Evolutionary conservation across 805 yeast species (phyloP), one percentile per base, ranked within the genome.

Genomic region (Saccharomycopsis sp.): DNA sequence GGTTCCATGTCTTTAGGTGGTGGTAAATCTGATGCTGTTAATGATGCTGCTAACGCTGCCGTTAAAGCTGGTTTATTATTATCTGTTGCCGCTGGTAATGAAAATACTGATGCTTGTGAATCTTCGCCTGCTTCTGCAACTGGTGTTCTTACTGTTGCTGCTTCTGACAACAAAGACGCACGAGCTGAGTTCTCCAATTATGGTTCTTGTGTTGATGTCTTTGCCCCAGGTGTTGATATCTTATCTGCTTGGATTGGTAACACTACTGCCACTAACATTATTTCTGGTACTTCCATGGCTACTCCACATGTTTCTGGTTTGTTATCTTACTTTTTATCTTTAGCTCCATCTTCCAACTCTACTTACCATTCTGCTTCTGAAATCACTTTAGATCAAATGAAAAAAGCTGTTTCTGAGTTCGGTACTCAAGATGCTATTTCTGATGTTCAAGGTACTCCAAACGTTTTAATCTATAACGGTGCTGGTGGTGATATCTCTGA

Each of bases 241-340:
- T 67, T 79, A 51, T 85, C 95, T 32, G 79, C 88, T 28, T 82
- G 80, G 58, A 80, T 78, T 57, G 88, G 89, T 31, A 68, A 70
- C 39, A 61, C 73, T 39, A 81, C 86, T 31, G 79, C 88, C 50
- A 86, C 89, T 32, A 72, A 82, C 28, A 10, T 9, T 10, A 67
- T 83, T 57, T 80, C 94, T 27, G 98, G 98, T 62, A 89, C 96
- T 6, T 88, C 96, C 12, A 89, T 89, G 97, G 95, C 97, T 18
- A 80, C 96, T 27, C 97, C 98, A 31, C 96, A 87, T 56, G 89
- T 88, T n/a, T n/a, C n/a, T n/a, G n/a, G n/a, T n/a, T n/a, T n/a
- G n/a, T n/a, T n/a, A n/a, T n/a, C n/a, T n/a, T n/a, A n/a, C n/a
- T n/a, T n/a, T n/a, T n/a, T n/a, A n/a, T n/a, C n/a, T n/a, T n/a